phyloP scores from a whole-genome alignment of 1,284 basidiomycete genomes.

The Phlebopus sp. region DNA sequence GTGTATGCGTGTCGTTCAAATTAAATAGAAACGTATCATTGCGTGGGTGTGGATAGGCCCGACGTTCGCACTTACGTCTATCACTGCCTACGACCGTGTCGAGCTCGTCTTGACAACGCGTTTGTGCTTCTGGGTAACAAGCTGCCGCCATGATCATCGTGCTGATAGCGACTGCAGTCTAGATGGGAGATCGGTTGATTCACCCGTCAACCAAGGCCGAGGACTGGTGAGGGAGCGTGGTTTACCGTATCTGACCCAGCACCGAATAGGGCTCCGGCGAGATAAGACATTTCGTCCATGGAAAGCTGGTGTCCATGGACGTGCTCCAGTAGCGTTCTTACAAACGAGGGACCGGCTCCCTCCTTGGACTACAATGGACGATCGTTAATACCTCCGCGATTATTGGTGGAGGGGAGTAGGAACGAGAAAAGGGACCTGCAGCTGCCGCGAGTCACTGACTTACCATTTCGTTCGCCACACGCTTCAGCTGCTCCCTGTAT shows the following conservation, averaged over 20 bases:
- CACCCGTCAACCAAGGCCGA: too few relatives aligned
- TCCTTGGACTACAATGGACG: conserved; percentile 24
- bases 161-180: conserved; percentile 57
- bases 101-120: conserved; percentile 56
- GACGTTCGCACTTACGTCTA: conserved; percentile 38
- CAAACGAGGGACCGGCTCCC: conserved; percentile 47
- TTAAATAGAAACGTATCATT: conserved; percentile 1
- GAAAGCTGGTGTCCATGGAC: conserved; percentile 48
- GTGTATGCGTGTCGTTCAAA: not conserved
- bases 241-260: conserved; percentile 60
- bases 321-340: conserved; percentile 54
- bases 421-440: not conserved
- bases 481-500: conserved; percentile 47
- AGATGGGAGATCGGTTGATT: too few relatives aligned
- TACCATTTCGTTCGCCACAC: conserved; percentile 46
- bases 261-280: conserved; percentile 63
- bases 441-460: conserved; percentile 9
- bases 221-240: not conserved
- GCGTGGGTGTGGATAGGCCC: not conserved
- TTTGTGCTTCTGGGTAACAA: conserved; percentile 53
- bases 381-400: too few relatives aligned
- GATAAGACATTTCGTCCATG: conserved; percentile 54
- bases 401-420: too few relatives aligned
- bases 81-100: conserved; percentile 56
- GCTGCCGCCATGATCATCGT: conserved; percentile 64